Percentiles rank a stretch among this genome's conserved stretches.
These are phyloP conservation scores for Candida patagonica DNA, from an alignment of 805 yeast species.

Conservation along the genomic window DNA sequence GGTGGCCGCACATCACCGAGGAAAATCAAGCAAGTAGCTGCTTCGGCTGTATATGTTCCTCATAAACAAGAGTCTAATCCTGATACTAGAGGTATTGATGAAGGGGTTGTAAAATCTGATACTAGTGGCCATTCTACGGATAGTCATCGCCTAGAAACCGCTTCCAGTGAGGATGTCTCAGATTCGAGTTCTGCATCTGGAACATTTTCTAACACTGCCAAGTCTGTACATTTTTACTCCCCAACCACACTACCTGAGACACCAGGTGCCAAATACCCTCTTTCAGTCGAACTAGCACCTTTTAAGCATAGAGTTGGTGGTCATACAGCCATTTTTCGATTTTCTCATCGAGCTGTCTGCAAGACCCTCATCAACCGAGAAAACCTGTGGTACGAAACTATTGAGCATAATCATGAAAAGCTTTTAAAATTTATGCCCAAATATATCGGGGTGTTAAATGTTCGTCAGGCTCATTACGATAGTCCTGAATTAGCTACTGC, in stretches of 20 bases:
- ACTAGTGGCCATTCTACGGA: too few relatives aligned
- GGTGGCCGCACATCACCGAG: too few relatives aligned
- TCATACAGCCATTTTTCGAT: slow-evolving; percentile 91
- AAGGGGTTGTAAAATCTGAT: too few relatives aligned
- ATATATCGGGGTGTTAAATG: slow-evolving; percentile 90
- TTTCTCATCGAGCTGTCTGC: slow-evolving; percentile 86
- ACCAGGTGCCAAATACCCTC: slow-evolving; percentile 24
- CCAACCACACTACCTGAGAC: too few relatives aligned
- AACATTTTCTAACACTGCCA: too few relatives aligned
- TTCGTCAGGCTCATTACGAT: slow-evolving; percentile 51
- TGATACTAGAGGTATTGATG: background rate
- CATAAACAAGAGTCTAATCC: slow-evolving; percentile 11
- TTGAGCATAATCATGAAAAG: slow-evolving; percentile 70
- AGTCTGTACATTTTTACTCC: too few relatives aligned
- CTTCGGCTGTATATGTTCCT: slow-evolving; percentile 16
- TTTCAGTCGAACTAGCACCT: slow-evolving; percentile 85
- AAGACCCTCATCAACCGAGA: slow-evolving; percentile 87
- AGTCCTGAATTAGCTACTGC: slow-evolving; percentile 8
- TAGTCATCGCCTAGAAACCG: too few relatives aligned
- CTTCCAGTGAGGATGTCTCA: too few relatives aligned
- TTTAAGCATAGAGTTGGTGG: slow-evolving; percentile 96
- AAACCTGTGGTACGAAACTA: slow-evolving; percentile 82
- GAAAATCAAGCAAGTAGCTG: slow-evolving; percentile 3
- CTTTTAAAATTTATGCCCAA: slow-evolving; percentile 81
- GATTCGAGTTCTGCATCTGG: too few relatives aligned